These are phyloP conservation scores for Achaetomiella virescens DNA, from an alignment of 495 filamentous ascomycete genomes.

Conservation along the genomic window DNA sequence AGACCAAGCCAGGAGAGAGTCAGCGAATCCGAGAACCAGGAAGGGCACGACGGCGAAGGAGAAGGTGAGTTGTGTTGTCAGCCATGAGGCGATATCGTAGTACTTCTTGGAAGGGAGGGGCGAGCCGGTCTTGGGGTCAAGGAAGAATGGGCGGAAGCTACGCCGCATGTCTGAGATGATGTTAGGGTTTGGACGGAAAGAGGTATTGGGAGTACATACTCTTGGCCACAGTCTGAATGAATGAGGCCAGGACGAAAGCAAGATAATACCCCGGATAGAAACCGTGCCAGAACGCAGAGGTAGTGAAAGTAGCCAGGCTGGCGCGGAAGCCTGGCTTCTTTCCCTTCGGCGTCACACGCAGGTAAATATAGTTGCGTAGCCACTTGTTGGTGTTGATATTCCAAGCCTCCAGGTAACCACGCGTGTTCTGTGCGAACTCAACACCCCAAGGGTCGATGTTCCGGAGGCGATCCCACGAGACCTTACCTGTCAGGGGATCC, in stretches of 20 bases:
- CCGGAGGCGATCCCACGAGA: slow-evolving; percentile 80
- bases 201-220: slow-evolving; percentile 48
- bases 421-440: slow-evolving; percentile 84
- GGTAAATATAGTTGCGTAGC: slow-evolving; percentile 92
- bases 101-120: slow-evolving; percentile 68
- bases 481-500: slow-evolving; percentile 71
- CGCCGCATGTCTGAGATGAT: slow-evolving; percentile 69
- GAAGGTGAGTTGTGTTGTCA: slow-evolving; percentile 78
- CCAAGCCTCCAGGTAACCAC: slow-evolving; percentile 84
- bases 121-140: slow-evolving; percentile 59
- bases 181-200: slow-evolving; percentile 1
- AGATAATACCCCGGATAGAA: slow-evolving; percentile 97
- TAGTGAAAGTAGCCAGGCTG: slow-evolving; percentile 87
- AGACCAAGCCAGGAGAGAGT: slow-evolving; percentile 67
- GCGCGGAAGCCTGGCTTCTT: slow-evolving; percentile 96
- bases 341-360: slow-evolving; percentile 89
- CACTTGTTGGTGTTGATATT: slow-evolving; percentile 99
- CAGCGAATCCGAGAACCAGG: slow-evolving; percentile 63
- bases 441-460: slow-evolving; percentile 80
- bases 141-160: slow-evolving; percentile 86
- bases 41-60: slow-evolving; percentile 79
- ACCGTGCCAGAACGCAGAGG: slow-evolving; percentile 95
- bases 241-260: slow-evolving; percentile 78
- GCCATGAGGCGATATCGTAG: slow-evolving; percentile 77
- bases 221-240: slow-evolving; percentile 90